Base-by-base conservation (phyloP, 345 rosid species). In the Eucalyptus tenuipes region DNA sequence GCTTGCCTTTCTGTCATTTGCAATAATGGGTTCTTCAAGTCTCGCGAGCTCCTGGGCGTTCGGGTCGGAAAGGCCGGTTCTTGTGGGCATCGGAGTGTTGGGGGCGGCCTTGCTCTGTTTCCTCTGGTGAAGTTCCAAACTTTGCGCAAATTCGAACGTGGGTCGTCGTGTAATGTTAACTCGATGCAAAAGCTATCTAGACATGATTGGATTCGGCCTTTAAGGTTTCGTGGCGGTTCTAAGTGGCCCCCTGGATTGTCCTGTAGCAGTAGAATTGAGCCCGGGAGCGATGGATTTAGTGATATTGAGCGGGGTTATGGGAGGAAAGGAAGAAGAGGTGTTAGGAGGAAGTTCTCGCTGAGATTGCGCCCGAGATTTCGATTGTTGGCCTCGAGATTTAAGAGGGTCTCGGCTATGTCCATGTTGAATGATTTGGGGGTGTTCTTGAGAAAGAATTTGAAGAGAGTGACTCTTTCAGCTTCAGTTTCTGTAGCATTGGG, bases 311-410 rank as follows among this genome's bases (percentile, higher is more conserved):
- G 88, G 87, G 90, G 88, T 52, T 92, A 71, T 66, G 55, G 88
- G 85, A 89, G 89, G 66, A 92, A 90, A 44, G 87, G 90, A 88
- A 90, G 88, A 40, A 88, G 88, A 87, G 86, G 91, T 86, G 79
- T 89, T 87, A 66, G 89, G 90, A 91, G 89, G 92, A 93, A 90
- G 86, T 93, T 95, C 88, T 93, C 95, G 3, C 87, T 95, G 59
- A 94, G 99, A 91, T 89, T 96, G 91, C 91, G 97, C 49, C 96
- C 99, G 7, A 91, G 99, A 89, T 90, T 98, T 91, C 89, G 98
- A 44, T 92, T 95, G 55, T 89, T 98, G 85, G 91, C 89, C 6
- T 89, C 87, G 40, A 91, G 92, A 88, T 89, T 95, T 92, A 93
- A 93, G 89, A 94, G 96, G 79, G 90, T 95, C 86, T 91, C 94